Evolutionary conservation across 208 protist genomes (phyloP).

Genomic region (Trypanosoma congolense): DNA sequence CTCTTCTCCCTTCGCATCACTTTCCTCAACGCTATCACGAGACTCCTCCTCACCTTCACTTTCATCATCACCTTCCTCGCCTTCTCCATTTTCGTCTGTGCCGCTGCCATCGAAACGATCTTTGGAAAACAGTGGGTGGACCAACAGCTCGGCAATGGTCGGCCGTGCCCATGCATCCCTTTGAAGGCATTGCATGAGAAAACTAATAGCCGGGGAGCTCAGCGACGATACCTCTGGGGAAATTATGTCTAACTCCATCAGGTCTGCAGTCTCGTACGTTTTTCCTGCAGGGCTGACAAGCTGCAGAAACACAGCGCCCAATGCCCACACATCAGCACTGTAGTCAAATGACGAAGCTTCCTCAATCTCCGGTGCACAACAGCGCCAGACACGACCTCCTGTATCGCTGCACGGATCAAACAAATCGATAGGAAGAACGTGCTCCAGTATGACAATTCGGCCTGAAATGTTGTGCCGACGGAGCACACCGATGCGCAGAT

Average conservation of each 20-base stretch:
- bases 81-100: not conserved
- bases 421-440: constrained; percentile 58
- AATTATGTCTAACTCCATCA: constrained; percentile 61
- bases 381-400: constrained; percentile 25
- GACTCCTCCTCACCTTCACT: constrained; percentile 8
- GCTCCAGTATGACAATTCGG: constrained; percentile 32
- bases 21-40: not conserved
- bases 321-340: constrained; percentile 68
- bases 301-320: constrained; percentile 67
- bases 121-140: constrained; percentile 48
- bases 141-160: constrained; percentile 39
- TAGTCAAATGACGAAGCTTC: constrained; percentile 34
- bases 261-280: constrained; percentile 43
- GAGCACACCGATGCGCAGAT: constrained; percentile 34
- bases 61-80: constrained; percentile 8
- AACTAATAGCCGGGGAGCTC: constrained; percentile 32
- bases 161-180: constrained; percentile 39
- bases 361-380: constrained; percentile 65
- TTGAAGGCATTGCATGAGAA: constrained; percentile 69
- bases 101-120: constrained; percentile 1
- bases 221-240: constrained; percentile 45
- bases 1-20: not conserved
- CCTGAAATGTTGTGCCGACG: constrained; percentile 10
- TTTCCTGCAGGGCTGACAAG: constrained; percentile 32
- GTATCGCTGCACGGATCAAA: constrained; percentile 38